phyloP scores from a whole-genome alignment of 2,329 filamentous ascomycete genomes.

The Colletotrichum orchidophilum region DNA sequence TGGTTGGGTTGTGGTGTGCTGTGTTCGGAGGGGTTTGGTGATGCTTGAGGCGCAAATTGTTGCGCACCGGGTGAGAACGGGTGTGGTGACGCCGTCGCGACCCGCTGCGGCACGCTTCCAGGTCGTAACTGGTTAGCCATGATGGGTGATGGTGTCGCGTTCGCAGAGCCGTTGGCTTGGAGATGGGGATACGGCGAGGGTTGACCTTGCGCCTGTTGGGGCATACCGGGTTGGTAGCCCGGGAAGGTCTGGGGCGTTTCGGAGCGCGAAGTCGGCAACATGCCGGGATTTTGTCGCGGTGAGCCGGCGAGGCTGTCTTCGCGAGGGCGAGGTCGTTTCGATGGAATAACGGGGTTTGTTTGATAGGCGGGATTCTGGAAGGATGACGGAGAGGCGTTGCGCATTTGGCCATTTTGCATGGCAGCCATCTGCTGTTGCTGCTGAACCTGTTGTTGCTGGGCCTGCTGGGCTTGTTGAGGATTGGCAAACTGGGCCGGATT shows the following conservation, averaged over 20 bases:
- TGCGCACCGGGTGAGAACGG: slow-evolving; percentile 83
- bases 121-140: slow-evolving; percentile 83
- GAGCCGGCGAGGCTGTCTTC: slow-evolving; percentile 89
- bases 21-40: slow-evolving; percentile 80
- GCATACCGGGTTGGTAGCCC: slow-evolving; percentile 74
- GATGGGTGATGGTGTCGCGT: slow-evolving; percentile 91
- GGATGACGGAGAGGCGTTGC: slow-evolving; percentile 78
- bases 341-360: slow-evolving; percentile 86
- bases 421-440: slow-evolving; percentile 60
- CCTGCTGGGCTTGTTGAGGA: slow-evolving; percentile 48
- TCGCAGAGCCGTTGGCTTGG: slow-evolving; percentile 80
- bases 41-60: slow-evolving; percentile 77
- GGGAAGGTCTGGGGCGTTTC: slow-evolving; percentile 90
- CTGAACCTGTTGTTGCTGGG: slow-evolving; percentile 34
- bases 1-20: slow-evolving; percentile 78
- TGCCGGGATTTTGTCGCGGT: slow-evolving; percentile 78
- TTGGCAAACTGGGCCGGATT: slow-evolving; percentile 66
- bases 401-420: slow-evolving; percentile 86
- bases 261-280: slow-evolving; percentile 84
- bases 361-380: slow-evolving; percentile 84
- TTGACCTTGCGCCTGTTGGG: slow-evolving; percentile 69
- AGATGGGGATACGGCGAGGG: slow-evolving; percentile 83
- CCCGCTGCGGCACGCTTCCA: slow-evolving; percentile 78
- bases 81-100: slow-evolving; percentile 92
- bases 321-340: slow-evolving; percentile 83